Base-by-base conservation (phyloP, 208 protist species). In the Willaertia magna region DNA sequence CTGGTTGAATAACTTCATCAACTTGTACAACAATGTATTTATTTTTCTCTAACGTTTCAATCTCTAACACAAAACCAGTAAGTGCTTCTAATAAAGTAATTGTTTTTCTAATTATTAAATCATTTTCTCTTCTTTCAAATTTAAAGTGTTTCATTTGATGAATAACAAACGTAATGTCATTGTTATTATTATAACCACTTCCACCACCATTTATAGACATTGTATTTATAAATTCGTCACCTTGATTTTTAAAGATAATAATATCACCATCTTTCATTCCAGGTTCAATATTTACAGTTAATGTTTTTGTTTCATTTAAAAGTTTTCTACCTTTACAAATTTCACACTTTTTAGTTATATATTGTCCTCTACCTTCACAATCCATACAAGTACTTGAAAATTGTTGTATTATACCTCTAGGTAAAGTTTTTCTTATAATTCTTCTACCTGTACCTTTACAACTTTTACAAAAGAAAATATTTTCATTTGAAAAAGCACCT, bases 121-220 rank as follows among this genome's bases (percentile, higher is more conserved):
- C 97, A 85, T 97, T 89, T 85, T 95, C 97, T 84, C 98, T 93
- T 47, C 97, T 93, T 18, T 88, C 44, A 90, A 99, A 97, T 39
- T n/a, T 22, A 14, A 9, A 2, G 59, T 95, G 91, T 89, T 2
- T 2, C 6, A 98, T 97, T 90, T 98, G 90, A 34, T 97, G 88
- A 1, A 99, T 87, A 11, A 99, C 93, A 85, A 99, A 97, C 83
- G 99, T 94, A 79, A 99, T 95, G 89, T 99, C 97, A 52, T 97
- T 97, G 40, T 97, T 92, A 18, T 93, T 89, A 44, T 97, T 90
- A 78, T 92, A 94, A 40, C 95, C 94, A 85, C 93, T 93, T 88
- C 98, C 94, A 79, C 98, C 96, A 74, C 95, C 97, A 85, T 99
- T 96, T 74, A 96, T 97, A 48, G 82, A 52, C 90, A 99, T 99